phyloP scores from a whole-genome alignment of 1,284 basidiomycete species.

The Phlebopus sp. region DNA sequence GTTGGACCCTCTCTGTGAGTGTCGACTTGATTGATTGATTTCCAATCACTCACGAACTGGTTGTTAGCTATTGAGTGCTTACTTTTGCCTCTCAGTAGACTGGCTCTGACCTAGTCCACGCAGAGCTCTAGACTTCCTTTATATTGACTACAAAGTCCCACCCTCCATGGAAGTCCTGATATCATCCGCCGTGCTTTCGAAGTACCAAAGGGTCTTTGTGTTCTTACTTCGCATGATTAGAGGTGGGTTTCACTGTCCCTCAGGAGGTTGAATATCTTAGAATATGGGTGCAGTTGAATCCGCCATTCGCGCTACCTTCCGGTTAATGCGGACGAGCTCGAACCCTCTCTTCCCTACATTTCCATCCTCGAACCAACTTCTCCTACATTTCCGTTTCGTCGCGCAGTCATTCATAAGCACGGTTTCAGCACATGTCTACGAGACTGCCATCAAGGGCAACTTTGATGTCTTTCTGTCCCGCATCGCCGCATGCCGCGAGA shows the following conservation, averaged over 20 bases:
- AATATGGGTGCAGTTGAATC: constrained; percentile 54
- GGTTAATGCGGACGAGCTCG: constrained; percentile 47
- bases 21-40: not conserved
- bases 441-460: constrained; percentile 73
- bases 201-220: constrained; percentile 80
- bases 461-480: constrained; percentile 65
- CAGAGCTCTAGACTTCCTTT: constrained; percentile 84
- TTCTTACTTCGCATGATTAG: constrained; percentile 75
- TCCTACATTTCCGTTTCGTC: constrained; percentile 70
- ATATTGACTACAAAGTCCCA: constrained; percentile 83
- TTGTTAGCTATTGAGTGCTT: constrained; percentile 27
- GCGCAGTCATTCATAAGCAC: constrained; percentile 66
- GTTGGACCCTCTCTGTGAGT: constrained; percentile 74
- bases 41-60: constrained; percentile 8
- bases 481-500: constrained; percentile 33
- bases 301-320: constrained; percentile 64
- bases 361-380: constrained; percentile 45
- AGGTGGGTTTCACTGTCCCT: constrained; percentile 42
- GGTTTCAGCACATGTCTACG: constrained; percentile 69
- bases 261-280: not conserved
- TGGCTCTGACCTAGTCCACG: constrained; percentile 33
- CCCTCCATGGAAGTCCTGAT: constrained; percentile 69
- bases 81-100: constrained; percentile 48
- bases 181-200: constrained; percentile 65
- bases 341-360: constrained; percentile 61